Evolutionary conservation across 805 yeast genomes (phyloP).

Genomic region (Clavispora fructus): DNA sequence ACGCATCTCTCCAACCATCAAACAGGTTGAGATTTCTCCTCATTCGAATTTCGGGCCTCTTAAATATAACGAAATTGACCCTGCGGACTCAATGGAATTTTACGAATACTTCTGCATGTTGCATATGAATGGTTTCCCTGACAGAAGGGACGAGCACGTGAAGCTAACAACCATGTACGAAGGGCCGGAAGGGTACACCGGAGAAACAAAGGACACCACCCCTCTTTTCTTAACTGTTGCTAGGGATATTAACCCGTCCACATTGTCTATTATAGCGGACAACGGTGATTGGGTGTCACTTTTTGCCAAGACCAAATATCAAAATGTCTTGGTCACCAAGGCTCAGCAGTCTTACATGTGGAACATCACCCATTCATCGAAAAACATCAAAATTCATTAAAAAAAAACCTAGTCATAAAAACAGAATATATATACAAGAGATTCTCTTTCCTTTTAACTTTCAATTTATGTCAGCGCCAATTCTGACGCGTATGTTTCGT

Average conservation of each 20-base stretch:
- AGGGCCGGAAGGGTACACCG: not conserved
- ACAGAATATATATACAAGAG: not conserved
- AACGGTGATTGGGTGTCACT: not conserved
- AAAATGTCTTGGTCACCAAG: not conserved
- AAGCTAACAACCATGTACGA: slow-evolving; percentile 8
- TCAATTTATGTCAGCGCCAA: too few relatives aligned
- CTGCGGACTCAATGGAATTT: slow-evolving; percentile 2
- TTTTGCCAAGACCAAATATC: not conserved
- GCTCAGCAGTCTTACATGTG: not conserved
- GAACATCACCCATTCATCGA: not conserved
- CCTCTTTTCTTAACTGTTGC: not conserved
- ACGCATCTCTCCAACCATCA: not conserved
- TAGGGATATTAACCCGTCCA: not conserved
- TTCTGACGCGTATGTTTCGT: not conserved
- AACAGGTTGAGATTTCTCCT: not conserved
- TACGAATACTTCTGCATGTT: slow-evolving; percentile 12
- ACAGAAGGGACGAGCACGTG: slow-evolving; percentile 6
- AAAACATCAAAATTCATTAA: not conserved
- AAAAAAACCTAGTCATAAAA: not conserved
- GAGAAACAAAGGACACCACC: not conserved
- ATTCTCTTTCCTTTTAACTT: not conserved
- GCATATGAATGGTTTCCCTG: slow-evolving; percentile 12
- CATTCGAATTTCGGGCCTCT: slow-evolving; percentile 2
- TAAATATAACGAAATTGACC: not conserved
- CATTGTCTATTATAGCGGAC: not conserved